Conservation (phyloP, 2,329 filamentous ascomycete genomes). For the Teratosphaeria pseudoeucalypti region DNA sequence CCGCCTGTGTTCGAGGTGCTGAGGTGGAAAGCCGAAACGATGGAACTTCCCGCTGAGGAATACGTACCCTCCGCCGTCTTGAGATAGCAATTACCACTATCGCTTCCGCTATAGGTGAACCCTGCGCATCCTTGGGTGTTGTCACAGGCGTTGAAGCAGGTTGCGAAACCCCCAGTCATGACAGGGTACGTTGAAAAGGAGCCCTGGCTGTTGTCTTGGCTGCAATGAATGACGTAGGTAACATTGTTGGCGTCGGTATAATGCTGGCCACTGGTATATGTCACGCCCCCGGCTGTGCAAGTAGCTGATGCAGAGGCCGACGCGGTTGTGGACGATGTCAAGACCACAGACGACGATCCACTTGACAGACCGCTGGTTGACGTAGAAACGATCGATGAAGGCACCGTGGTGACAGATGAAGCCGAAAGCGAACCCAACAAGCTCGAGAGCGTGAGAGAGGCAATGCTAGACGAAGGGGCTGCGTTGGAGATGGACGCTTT, state of each 20-base stretch:
- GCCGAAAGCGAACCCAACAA: not conserved
- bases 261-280: not conserved
- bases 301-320: not conserved
- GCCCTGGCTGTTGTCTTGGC: conserved; percentile 1
- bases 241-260: not conserved
- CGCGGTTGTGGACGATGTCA: not conserved
- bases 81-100: conserved; percentile 8
- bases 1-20: not conserved
- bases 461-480: too few species aligned
- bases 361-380: not conserved
- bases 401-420: not conserved
- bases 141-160: conserved; percentile 7
- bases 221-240: conserved; percentile 4
- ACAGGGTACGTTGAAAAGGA: not conserved
- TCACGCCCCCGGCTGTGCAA: conserved; percentile 1
- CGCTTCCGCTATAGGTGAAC: conserved; percentile 5
- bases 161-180: conserved; percentile 2
- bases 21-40: conserved; percentile 1
- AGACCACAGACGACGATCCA: not conserved
- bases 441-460: not conserved
- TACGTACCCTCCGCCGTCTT: conserved; percentile 3
- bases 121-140: conserved; percentile 2
- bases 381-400: not conserved
- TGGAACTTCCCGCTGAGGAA: not conserved
- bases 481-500: too few species aligned